These are phyloP conservation scores for Trichophyton simii DNA, from an alignment of 2,329 filamentous ascomycete genomes.

Conservation along the genomic window DNA sequence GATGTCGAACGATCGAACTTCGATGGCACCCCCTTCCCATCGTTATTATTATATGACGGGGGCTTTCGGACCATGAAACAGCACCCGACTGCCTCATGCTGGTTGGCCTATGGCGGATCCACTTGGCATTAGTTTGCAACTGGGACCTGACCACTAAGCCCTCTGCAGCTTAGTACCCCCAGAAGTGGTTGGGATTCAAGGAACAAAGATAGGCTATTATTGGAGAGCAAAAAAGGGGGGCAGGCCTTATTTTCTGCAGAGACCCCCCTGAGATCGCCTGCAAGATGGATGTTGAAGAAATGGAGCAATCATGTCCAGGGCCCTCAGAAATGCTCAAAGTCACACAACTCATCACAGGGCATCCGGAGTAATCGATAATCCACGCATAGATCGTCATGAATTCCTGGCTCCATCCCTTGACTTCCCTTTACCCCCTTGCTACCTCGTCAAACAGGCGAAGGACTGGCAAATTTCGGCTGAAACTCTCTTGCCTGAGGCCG, in stretches of 20 bases:
- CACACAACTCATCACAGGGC: not conserved
- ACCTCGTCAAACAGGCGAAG: not conserved
- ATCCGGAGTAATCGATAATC: not conserved
- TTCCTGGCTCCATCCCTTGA: not conserved
- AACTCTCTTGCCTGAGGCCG: not conserved
- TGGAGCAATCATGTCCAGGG: not conserved
- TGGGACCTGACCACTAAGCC: not conserved
- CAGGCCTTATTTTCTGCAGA: not conserved
- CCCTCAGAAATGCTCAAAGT: not conserved
- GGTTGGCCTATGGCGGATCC: not conserved
- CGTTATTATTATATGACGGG: not conserved
- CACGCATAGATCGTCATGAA: not conserved
- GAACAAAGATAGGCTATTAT: not conserved
- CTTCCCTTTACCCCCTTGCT: not conserved
- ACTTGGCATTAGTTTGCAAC: not conserved
- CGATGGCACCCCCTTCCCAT: not conserved
- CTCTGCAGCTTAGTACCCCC: not conserved
- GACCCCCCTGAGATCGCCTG: slow-evolving; percentile 1
- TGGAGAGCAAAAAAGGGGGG: not conserved
- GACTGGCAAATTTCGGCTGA: not conserved
- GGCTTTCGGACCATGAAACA: slow-evolving; percentile 1
- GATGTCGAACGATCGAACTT: not conserved
- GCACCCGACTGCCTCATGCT: not conserved
- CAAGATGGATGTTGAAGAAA: not conserved
- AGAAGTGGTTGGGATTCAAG: not conserved